Evolutionary conservation across 495 filamentous ascomycete genomes (phyloP), one percentile per base, ranked within the genome.

Genomic region (Penicilliopsis zonata): DNA sequence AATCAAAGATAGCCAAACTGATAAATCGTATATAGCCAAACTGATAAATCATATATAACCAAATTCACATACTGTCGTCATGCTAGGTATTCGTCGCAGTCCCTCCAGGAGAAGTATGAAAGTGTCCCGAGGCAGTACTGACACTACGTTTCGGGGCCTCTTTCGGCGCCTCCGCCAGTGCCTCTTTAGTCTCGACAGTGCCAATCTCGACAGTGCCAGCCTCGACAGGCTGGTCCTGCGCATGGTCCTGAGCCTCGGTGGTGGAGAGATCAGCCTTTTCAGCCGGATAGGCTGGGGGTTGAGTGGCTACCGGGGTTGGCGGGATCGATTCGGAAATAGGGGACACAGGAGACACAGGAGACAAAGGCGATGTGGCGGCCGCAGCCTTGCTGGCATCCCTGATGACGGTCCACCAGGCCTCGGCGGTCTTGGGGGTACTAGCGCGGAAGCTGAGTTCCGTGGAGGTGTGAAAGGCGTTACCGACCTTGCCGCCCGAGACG

Each of bases 381-480:
- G 35, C 5, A 14, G 30, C 35, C 8, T 50, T 44, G 16, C 48
- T 55, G 30, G 46, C 49, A 3, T 63, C 56, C 42, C 57, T 62
- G 44, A 94, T 78, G 31, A 79, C 63, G n/a, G 74, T 66, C 55
- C 72, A 82, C 86, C 86, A 95, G 53, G 80, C 78, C 54, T 77
- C 62, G 3, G 86, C 86, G 39, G 90, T 82, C 14, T 57, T 59
- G 9, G 82, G 40, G 12, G 75, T 80, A 49, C 82, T 75, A 0
- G 86, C 86, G 55, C 78, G 78, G 66, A 84, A 82, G 35, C 50
- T 53, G 29, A 76, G 57, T 37, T 83, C 80, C 44, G 76, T 72
- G 27, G 49, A 72, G 37, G 74, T 70, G 42, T 70, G 63, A 46
- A 80, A 60, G 16, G 65, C 69, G 36, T 66, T 70, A 9, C 71